Evolutionary conservation across 2,329 filamentous ascomycete genomes (phyloP).

Genomic region (Talaromyces amestolkiae): DNA sequence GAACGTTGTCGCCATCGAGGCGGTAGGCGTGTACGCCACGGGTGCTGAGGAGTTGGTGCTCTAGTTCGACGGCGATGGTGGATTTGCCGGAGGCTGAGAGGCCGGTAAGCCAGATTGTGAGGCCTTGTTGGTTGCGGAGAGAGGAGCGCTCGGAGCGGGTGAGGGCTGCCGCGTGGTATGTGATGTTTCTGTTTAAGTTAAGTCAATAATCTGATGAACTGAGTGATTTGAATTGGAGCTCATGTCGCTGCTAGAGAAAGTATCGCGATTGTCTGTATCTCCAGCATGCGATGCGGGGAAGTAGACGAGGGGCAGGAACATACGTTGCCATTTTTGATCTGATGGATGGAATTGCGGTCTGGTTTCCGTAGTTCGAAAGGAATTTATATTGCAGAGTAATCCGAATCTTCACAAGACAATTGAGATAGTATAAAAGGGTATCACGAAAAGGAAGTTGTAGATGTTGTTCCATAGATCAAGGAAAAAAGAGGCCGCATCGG

Average conservation of each 20-base stretch:
- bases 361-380: not conserved
- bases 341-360: not conserved
- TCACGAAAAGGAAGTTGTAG: not conserved
- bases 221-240: not conserved
- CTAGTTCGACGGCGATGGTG: constrained; percentile 91
- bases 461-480: not conserved
- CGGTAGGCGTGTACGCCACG: constrained; percentile 85
- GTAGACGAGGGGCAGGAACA: constrained; percentile 16
- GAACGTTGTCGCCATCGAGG: constrained; percentile 96
- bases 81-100: constrained; percentile 96
- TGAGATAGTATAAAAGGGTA: not conserved
- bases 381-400: not conserved
- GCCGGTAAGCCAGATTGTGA: constrained; percentile 97
- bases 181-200: constrained; percentile 43
- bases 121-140: constrained; percentile 75
- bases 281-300: constrained; percentile 12
- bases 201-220: not conserved
- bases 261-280: not conserved
- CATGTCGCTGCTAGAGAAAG: not conserved
- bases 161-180: constrained; percentile 45
- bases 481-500: constrained; percentile 10
- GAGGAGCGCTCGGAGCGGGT: constrained; percentile 42
- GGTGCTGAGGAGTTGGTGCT: constrained; percentile 78
- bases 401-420: not conserved
- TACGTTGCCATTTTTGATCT: constrained; percentile 20